Percentiles rank a stretch among this genome's conserved stretches.
These are phyloP conservation scores for Dendrobium catenatum DNA, from an alignment of 106 monocot genomes.

Conservation along the genomic window DNA sequence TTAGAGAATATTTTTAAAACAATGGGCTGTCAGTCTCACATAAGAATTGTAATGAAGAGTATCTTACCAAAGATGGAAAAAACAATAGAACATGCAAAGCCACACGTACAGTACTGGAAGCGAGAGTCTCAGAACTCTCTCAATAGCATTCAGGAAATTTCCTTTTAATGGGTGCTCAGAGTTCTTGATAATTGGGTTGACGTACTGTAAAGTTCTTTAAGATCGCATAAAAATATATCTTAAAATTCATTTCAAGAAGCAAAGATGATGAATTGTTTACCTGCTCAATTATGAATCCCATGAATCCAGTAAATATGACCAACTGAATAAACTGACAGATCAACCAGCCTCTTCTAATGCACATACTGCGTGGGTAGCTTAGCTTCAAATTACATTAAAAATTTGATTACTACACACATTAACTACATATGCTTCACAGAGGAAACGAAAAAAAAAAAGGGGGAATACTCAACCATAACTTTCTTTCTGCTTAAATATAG, in stretches of 20 bases:
- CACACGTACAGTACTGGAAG: constrained; percentile 89
- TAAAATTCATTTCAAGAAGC: not conserved
- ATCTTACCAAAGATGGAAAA: constrained; percentile 94
- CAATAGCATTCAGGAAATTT: constrained; percentile 72
- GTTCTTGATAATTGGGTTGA: constrained; percentile 96
- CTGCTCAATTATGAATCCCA: constrained; percentile 88
- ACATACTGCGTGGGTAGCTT: constrained; percentile 74
- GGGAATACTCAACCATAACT: too few relatives aligned
- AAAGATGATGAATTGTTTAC: constrained; percentile 23
- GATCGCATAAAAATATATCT: not conserved
- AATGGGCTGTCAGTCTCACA: too few relatives aligned
- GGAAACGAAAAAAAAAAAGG: too few relatives aligned
- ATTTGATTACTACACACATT: too few relatives aligned
- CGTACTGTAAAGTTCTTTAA: constrained; percentile 71
- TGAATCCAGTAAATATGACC: constrained; percentile 54
- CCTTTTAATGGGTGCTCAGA: constrained; percentile 93
- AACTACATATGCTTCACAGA: too few relatives aligned
- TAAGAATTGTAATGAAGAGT: not conserved
- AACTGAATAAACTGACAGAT: constrained; percentile 49
- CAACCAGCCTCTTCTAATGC: constrained; percentile 80
- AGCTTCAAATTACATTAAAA: constrained; percentile 33
- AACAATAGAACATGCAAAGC: constrained; percentile 99
- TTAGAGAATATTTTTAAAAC: too few relatives aligned
- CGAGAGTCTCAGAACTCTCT: constrained; percentile 92
- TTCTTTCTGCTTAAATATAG: too few relatives aligned